Percentiles rank a stretch among this genome's conserved stretches.
These are phyloP conservation scores for Obelidium mucronatum DNA, from an alignment of 192 early-diverging fungal genomes.

Conservation along the genomic window DNA sequence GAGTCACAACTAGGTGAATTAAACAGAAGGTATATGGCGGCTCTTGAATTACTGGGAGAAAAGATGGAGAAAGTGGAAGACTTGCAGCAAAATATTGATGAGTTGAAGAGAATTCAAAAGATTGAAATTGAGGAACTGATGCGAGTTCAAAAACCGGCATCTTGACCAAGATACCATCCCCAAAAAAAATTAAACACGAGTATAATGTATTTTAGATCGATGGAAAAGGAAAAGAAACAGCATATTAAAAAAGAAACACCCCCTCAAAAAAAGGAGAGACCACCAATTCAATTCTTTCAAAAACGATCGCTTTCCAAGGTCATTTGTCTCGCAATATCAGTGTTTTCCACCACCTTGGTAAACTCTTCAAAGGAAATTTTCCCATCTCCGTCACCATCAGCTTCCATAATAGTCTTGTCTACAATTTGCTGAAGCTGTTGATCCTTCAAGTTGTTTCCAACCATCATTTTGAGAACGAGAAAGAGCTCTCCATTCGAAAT, in stretches of 20 bases:
- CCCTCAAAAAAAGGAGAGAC: background rate
- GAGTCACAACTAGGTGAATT: conserved; percentile 66
- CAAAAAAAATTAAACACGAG: background rate
- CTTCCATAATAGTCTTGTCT: conserved; percentile 99
- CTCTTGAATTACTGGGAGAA: conserved; percentile 90
- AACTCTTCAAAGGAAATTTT: conserved; percentile 98
- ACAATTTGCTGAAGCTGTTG: conserved; percentile 99
- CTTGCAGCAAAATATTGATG: conserved; percentile 82
- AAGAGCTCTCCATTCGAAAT: conserved; percentile 99
- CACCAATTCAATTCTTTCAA: no score
- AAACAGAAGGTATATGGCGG: conserved; percentile 69
- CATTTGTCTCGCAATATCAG: conserved; percentile 95
- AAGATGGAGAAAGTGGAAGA: conserved; percentile 87
- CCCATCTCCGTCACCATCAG: conserved; percentile 93
- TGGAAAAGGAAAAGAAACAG: background rate
- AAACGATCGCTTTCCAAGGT: conserved; percentile 78
- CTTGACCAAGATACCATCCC: background rate
- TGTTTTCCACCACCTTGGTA: conserved; percentile 90
- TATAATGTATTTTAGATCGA: background rate
- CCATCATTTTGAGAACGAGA: conserved; percentile 99
- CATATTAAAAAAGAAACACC: background rate
- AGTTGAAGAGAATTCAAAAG: conserved; percentile 59
- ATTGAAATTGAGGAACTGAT: conserved; percentile 84
- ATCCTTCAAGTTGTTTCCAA: conserved; percentile 95
- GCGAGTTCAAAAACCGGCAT: background rate